Base-by-base conservation (phyloP, 108 stramenopile species). In the Nannochloropsis oceanica region DNA sequence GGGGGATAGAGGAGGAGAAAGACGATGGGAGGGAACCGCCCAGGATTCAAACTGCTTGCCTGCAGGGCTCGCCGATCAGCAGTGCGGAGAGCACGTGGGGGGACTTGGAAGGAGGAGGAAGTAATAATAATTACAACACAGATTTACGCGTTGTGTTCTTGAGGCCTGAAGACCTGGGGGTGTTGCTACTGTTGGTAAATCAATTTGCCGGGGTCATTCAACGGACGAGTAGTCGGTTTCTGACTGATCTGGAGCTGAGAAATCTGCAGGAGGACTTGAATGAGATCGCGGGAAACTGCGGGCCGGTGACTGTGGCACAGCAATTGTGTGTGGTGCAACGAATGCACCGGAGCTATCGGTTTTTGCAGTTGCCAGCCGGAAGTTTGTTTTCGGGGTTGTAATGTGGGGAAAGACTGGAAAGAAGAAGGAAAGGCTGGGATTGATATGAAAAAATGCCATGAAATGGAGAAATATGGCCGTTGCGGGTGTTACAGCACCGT, bases 231-330 rank as follows among this genome's bases (percentile, higher is more conserved):
- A 18, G 59, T n/a, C 59, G 59, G 59, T 73, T 73, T 73, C 9
- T 73, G 59, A 73, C 59, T 18, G 59, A 73, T 10, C 85, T 81
- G 25, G 81, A 85, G 43, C 81, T 50, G 11, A 13, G 34, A 10
- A 84, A 84, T 25, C 43, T 88, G 20, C 84, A 84, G 14, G 88
- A 88, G 44, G 88, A 88, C 43, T n/a, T 88, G 79, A 22, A 27
- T 3, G 88, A 88, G 20, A 34, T 88, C 11, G 12, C 82, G n/a
- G 59, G 59, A 5, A 73, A 73, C 12, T 44, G 43, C 8, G 82
- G 44, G 27, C 84, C 42, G 59, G 26, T 89, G 10, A 50, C 80
- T 13, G 81, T 89, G 25, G 50, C 80, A 9, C 88, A 89, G 81
- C 85, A 86, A 43, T 34, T 89, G 20, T 27, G 25, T n/a, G 85